Percentiles rank a stretch among this genome's conserved stretches.
phyloP scores from a whole-genome alignment of 2,329 filamentous ascomycete genomes.

The Pseudogymnoascus sp. region DNA sequence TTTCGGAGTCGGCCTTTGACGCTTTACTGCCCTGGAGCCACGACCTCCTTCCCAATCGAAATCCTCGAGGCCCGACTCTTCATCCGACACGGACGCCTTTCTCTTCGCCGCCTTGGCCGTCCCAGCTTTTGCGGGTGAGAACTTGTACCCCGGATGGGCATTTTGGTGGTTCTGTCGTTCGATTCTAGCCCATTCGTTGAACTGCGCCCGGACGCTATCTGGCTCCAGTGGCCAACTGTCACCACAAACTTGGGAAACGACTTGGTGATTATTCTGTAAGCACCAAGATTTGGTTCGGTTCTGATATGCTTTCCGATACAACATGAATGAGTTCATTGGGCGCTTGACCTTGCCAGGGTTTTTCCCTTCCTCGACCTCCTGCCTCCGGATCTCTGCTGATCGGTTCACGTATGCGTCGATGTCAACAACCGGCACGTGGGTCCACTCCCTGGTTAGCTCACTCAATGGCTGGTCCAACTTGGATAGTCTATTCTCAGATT shows the following conservation, averaged over 20 bases:
- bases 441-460: slow-evolving; percentile 55
- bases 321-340: slow-evolving; percentile 97
- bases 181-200: slow-evolving; percentile 67
- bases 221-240: slow-evolving; percentile 79
- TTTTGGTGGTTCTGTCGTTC: slow-evolving; percentile 78
- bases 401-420: slow-evolving; percentile 76
- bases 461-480: slow-evolving; percentile 61
- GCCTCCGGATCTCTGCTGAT: slow-evolving; percentile 52
- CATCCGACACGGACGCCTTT: slow-evolving; percentile 34
- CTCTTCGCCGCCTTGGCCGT: slow-evolving; percentile 38
- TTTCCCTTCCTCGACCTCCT: slow-evolving; percentile 62
- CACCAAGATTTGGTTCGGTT: slow-evolving; percentile 77
- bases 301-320: slow-evolving; percentile 89
- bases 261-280: slow-evolving; percentile 83
- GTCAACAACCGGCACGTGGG: slow-evolving; percentile 58
- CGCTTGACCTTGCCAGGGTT: slow-evolving; percentile 70
- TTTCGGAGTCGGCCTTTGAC: slow-evolving; percentile 15
- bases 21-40: slow-evolving; percentile 13
- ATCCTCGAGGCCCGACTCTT: slow-evolving; percentile 39
- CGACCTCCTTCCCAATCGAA: slow-evolving; percentile 34
- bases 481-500: slow-evolving; percentile 39
- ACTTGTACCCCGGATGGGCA: slow-evolving; percentile 89
- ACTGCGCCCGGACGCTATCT: slow-evolving; percentile 61
- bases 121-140: slow-evolving; percentile 67
- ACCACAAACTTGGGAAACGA: slow-evolving; percentile 82